These are phyloP conservation scores for Trichoderma virens DNA, from an alignment of 495 filamentous ascomycete genomes.

Conservation along the genomic window DNA sequence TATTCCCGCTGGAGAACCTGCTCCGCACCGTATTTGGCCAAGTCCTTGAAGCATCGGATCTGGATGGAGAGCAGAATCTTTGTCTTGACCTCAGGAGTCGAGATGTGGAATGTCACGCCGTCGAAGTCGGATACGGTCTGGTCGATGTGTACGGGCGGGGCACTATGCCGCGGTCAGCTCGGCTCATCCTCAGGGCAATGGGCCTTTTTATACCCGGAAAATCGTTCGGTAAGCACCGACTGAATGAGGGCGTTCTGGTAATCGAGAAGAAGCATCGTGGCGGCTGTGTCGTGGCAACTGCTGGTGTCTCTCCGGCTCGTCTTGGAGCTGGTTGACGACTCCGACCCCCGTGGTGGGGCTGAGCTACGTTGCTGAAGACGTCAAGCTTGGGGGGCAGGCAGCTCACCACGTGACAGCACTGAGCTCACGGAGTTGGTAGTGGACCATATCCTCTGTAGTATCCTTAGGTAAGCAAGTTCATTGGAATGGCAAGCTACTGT, in stretches of 20 bases:
- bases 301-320: slow-evolving; percentile 10
- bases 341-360: slow-evolving; percentile 9
- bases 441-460: no score
- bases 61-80: slow-evolving; percentile 89
- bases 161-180: slow-evolving; percentile 42
- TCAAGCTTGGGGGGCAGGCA: not conserved
- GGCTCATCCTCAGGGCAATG: slow-evolving; percentile 8
- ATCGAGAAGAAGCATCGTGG: slow-evolving; percentile 88
- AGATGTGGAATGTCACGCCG: slow-evolving; percentile 94
- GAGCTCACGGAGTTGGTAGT: no score
- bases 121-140: slow-evolving; percentile 98
- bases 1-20: slow-evolving; percentile 90
- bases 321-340: slow-evolving; percentile 9
- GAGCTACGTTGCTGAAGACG: slow-evolving; percentile 10
- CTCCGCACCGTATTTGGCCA: slow-evolving; percentile 87
- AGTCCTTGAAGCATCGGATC: slow-evolving; percentile 88
- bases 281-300: slow-evolving; percentile 12
- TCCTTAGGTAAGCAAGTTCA: no score
- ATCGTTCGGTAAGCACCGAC: slow-evolving; percentile 88
- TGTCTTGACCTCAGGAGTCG: slow-evolving; percentile 84
- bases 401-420: not conserved
- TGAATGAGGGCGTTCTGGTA: slow-evolving; percentile 99
- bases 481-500: no score
- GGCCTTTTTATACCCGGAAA: slow-evolving; percentile 62
- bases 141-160: slow-evolving; percentile 79